Base-by-base conservation (phyloP, 1,284 basidiomycete genomes). In the Neolentinus lepideus region DNA sequence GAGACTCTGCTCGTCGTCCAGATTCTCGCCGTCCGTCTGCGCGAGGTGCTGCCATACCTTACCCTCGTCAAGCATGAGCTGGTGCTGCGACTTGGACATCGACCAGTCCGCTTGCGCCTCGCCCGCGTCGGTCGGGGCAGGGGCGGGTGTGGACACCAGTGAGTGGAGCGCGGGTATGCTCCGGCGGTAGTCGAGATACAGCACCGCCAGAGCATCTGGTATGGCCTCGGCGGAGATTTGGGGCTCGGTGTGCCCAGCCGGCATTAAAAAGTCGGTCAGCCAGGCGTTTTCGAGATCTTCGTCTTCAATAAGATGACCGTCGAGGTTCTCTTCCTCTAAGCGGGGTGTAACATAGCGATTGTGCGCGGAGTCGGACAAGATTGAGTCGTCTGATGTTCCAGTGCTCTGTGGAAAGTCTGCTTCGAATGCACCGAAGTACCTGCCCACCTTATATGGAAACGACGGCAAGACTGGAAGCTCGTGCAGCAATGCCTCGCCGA, bases 31-130 rank as follows among this genome's bases (percentile, higher is more conserved):
- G 27, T 8, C 12, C 24, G 12, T 29, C 25, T 8, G 22, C 9
- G 25, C 63, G 16, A 87, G 65, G 2, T 71, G 61, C 3, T 75
- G 64, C 89, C 89, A 91, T 48, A 91, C 66, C 52, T 69, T 66
- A 31, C 79, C 80, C 66, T 91, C 88, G 51, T 86, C 81, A 2
- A 76, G 56, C 1, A 76, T 77, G 45, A 90, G 75, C 57, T 80
- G 76, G 27, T 78, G 66, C 61, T 91, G 88, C 1, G 72, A 73
- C 66, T 83, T 88, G 35, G 85, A 85, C 75, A 87, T 78, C 6
- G 73, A 72, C 48, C 78, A 71, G 53, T 80, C 78, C 25, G 70
- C 66, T 19, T 68, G 69, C 10, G 65, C 66, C 16, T 77, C 77
- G 3, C 64, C 62, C 27, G 64, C 59, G 43, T 74, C 71, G 25